Evolutionary conservation across 768 basidiomycete species (phyloP), one percentile per base, ranked within the genome.

Genomic region (Lentinula raphanica): DNA sequence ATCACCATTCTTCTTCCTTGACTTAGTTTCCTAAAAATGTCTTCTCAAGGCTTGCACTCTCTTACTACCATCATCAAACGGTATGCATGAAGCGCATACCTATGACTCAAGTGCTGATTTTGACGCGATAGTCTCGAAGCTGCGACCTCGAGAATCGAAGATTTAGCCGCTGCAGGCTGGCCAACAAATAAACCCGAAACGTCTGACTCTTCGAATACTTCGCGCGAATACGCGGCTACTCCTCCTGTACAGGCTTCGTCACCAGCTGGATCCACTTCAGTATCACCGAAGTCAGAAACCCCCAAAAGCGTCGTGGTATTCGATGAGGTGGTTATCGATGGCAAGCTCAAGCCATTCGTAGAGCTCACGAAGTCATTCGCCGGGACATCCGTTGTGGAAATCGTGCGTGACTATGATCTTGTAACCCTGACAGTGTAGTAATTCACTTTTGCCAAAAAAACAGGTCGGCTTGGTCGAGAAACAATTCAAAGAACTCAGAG

Each of bases 121-220:
- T 17, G 56, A 59, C 78, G 82, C 48, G 45, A 29, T 66, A 94
- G 94, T 62, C 82, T 94, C 51, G 90, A 95, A 78, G 97, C 97
- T 25, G 92, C 94, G 8, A 94, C 93, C 5, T 92, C 90, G 44
- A 85, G 97, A 32, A 83, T 99, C 35, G 97, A 99, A 72, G 97
- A 99, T 67, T 77, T 94, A 60, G 88, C 88, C 36, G 76, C 80
- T 39, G 76, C 54, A 64, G 71, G 59, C 19, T 61, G 36, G 54
- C 58, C 51, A 28, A 59, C 61, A 49, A 42, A 67, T 25, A 19
- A 62, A 63, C 13, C 54, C 60, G 36, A 66, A 28, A 55, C 32
- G 7, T 9, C 51, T 29, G 56, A 49, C 28, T 3, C 40, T 8
- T 31, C 29, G 28, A 25, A 27, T 31, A 55, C n/a, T 29, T 8